Evolutionary conservation across 2,329 filamentous ascomycete genomes (phyloP).

Genomic region (Rutstroemia sydowiana): DNA sequence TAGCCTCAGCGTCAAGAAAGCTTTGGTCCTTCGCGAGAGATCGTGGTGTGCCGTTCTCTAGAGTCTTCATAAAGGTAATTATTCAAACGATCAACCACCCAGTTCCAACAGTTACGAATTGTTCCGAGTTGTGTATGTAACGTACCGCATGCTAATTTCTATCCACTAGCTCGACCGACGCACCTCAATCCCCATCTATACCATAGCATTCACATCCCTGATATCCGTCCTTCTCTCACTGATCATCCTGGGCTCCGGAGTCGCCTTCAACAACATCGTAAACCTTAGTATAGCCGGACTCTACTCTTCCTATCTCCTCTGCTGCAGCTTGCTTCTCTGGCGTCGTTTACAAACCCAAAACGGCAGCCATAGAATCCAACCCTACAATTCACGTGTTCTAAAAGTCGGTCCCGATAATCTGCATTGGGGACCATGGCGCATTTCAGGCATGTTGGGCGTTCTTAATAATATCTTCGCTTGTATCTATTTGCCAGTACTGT

Average conservation of each 20-base stretch:
- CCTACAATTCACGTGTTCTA: no score
- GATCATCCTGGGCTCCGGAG: conserved; percentile 43
- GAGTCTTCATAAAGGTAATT: conserved; percentile 5
- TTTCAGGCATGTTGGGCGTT: conserved; percentile 33
- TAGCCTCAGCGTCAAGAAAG: conserved; percentile 30
- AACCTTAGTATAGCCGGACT: conserved; percentile 40
- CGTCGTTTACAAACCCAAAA: conserved; percentile 6
- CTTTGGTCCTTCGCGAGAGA: conserved; percentile 38
- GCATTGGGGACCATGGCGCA: not conserved
- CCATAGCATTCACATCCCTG: not conserved
- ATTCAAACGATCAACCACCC: not conserved
- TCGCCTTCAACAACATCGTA: conserved; percentile 44
- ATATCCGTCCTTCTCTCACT: conserved; percentile 11
- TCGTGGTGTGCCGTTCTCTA: conserved; percentile 33
- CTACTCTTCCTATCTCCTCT: conserved; percentile 34
- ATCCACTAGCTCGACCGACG: no score
- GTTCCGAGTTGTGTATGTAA: no score
- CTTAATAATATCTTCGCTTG: conserved; percentile 36
- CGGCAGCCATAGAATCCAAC: no score
- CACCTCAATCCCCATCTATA: not conserved
- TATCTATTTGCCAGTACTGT: conserved; percentile 34
- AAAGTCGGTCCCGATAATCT: not conserved
- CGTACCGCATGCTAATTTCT: no score
- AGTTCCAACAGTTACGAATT: no score
- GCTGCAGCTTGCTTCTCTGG: not conserved